Percentiles rank a stretch among this genome's conserved stretches.
phyloP scores from a whole-genome alignment of 257 asterid species.

The Gentiana straminea region DNA sequence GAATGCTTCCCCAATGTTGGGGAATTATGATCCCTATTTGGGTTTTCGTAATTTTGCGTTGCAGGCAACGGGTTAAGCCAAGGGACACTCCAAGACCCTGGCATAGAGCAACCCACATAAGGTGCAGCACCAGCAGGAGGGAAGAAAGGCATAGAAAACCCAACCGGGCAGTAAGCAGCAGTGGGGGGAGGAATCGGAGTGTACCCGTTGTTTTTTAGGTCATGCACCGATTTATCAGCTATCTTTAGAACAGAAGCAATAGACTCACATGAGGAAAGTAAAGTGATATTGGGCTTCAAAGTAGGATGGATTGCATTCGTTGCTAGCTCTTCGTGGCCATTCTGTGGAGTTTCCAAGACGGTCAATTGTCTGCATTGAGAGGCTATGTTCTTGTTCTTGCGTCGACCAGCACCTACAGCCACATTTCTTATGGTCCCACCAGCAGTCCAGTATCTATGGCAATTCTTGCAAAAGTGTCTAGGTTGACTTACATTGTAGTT shows the following conservation, averaged over 20 bases:
- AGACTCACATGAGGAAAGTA: conserved; percentile 65
- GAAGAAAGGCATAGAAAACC: conserved; percentile 49
- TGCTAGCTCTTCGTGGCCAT: conserved; percentile 26
- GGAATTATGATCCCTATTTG: conserved; percentile 24
- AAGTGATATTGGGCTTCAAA: conserved; percentile 38
- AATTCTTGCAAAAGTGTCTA: conserved; percentile 90
- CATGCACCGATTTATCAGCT: conserved; percentile 31
- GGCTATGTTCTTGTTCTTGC: conserved; percentile 63
- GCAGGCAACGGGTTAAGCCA: conserved; percentile 21
- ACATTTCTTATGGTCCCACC: conserved; percentile 98
- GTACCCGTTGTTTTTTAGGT: conserved; percentile 24
- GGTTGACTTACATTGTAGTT: conserved; percentile 95
- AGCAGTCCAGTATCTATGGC: conserved; percentile 99
- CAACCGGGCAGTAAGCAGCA: conserved; percentile 30
- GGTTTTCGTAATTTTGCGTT: conserved; percentile 14
- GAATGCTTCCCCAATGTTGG: conserved; percentile 46
- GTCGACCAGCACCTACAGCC: conserved; percentile 96
- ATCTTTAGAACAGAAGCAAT: conserved; percentile 48
- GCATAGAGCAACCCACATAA: conserved; percentile 54
- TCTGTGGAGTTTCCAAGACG: conserved; percentile 35
- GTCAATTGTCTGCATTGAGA: conserved; percentile 48
- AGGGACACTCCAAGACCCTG: conserved; percentile 29
- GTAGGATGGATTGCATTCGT: conserved; percentile 28
- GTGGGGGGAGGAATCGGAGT: conserved; percentile 36
- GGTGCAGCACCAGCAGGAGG: conserved; percentile 27